A percentile compares a stretch with the other conserved stretches of the same genome.
Evolutionary conservation across 2,329 filamentous ascomycete species (phyloP).

Genomic region (Seiridium cupressi): DNA sequence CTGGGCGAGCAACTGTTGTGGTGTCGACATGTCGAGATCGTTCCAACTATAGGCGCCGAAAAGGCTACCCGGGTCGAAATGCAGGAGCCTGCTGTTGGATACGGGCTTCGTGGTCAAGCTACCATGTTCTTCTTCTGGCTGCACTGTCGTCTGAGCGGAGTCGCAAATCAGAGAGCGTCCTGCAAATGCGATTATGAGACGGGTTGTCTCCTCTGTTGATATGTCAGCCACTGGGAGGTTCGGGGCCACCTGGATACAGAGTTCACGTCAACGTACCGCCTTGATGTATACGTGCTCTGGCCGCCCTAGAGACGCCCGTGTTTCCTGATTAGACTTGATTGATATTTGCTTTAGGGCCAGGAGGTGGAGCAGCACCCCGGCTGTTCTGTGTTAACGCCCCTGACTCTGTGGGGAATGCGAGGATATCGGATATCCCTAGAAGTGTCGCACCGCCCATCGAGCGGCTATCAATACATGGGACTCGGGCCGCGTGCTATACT

Average conservation of each 20-base stretch:
- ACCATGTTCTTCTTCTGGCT: background rate
- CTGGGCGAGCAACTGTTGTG: conserved; percentile 31
- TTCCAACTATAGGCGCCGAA: background rate
- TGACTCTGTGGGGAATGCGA: background rate
- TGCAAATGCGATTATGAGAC: background rate
- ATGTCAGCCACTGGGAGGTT: background rate
- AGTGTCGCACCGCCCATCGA: background rate
- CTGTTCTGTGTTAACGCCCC: background rate
- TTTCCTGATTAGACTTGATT: background rate
- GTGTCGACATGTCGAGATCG: conserved; percentile 20
- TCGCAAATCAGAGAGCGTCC: background rate
- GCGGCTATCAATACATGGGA: background rate
- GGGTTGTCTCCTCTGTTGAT: background rate
- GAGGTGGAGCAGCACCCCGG: background rate
- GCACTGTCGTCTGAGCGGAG: background rate
- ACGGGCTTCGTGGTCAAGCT: background rate
- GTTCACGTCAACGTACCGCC: background rate
- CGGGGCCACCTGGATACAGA: background rate
- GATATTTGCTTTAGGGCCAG: background rate
- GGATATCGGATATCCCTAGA: background rate
- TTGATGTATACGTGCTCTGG: background rate
- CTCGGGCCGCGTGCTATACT: background rate
- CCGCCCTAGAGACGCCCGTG: background rate
- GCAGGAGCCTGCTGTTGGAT: background rate
- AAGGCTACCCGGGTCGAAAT: background rate